A percentile compares a stretch with the other conserved stretches of the same genome.
Evolutionary conservation across 495 filamentous ascomycete genomes (phyloP).

Genomic region (Elaphomyces granulatus): DNA sequence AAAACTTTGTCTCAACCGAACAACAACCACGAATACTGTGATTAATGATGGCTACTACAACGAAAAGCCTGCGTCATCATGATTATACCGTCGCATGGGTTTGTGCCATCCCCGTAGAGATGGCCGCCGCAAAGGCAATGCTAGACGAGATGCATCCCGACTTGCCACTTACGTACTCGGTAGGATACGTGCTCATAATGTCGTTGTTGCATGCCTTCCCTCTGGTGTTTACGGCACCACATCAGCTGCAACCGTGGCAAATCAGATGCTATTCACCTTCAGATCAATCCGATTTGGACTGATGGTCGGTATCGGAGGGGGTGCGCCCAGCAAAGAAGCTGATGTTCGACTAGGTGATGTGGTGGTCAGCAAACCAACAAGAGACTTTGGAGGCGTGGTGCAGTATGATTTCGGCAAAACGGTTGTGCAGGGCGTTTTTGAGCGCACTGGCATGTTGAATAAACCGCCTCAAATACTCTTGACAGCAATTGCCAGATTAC

Average conservation of each 20-base stretch:
- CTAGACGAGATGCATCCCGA: too few species aligned
- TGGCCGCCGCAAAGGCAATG: too few species aligned
- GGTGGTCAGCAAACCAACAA: constrained; percentile 10
- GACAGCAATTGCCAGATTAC: constrained; percentile 9
- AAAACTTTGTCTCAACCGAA: too few species aligned
- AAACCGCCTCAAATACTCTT: constrained; percentile 4
- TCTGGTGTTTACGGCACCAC: constrained; percentile 12
- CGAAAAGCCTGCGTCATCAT: too few species aligned
- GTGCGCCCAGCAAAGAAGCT: constrained; percentile 7
- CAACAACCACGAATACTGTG: too few species aligned
- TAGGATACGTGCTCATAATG: constrained; percentile 13
- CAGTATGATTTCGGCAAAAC: constrained; percentile 11
- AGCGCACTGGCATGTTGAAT: neutral
- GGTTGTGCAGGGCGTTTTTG: neutral
- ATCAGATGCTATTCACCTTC: constrained; percentile 15
- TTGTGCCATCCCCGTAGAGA: too few species aligned
- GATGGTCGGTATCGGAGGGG: constrained; percentile 16
- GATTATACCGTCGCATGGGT: too few species aligned
- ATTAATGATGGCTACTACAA: too few species aligned
- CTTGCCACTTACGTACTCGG: constrained; percentile 13
- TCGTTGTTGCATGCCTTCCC: constrained; percentile 16
- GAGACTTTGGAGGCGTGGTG: constrained; percentile 2
- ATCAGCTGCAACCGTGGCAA: constrained; percentile 11
- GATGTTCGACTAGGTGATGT: constrained; percentile 18
- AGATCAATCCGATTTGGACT: constrained; percentile 6